Evolutionary conservation across 345 rosid genomes (phyloP).

Genomic region (Raphanus raphanistrum): DNA sequence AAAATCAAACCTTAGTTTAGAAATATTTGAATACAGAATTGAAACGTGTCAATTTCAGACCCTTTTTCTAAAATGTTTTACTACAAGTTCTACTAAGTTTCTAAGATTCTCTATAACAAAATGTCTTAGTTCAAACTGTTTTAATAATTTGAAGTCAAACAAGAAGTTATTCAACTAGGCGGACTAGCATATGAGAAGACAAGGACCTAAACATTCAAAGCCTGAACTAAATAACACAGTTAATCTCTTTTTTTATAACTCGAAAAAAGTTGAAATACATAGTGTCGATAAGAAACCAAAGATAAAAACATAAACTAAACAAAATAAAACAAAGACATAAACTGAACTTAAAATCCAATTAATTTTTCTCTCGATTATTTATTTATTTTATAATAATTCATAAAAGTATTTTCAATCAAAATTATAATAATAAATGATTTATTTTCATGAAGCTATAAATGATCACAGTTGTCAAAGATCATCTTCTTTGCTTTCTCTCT

Average conservation of each 20-base stretch:
- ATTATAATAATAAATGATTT: background rate
- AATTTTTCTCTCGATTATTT: background rate
- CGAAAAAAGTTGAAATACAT: too few relatives aligned
- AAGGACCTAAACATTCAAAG: background rate
- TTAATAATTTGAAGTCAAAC: background rate
- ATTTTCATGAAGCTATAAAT: slow-evolving; percentile 43
- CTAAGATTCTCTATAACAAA: background rate
- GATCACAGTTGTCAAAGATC: slow-evolving; percentile 35
- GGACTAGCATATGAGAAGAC: background rate
- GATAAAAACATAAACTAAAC: too few relatives aligned
- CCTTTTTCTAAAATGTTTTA: background rate
- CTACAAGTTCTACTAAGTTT: background rate
- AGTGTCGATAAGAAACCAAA: too few relatives aligned
- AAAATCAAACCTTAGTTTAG: background rate
- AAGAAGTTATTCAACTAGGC: background rate
- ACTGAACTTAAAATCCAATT: too few relatives aligned
- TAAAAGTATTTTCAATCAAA: background rate
- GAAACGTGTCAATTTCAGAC: background rate
- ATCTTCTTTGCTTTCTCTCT: slow-evolving; percentile 47
- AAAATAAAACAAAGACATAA: too few relatives aligned
- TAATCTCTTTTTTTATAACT: too few relatives aligned
- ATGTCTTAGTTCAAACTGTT: background rate
- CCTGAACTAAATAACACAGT: background rate
- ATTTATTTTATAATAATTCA: background rate
- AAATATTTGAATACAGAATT: too few relatives aligned